Percentiles rank a stretch among this genome's conserved stretches.
Conservation (phyloP, 441 rosid species). For the Erodium texanum region DNA sequence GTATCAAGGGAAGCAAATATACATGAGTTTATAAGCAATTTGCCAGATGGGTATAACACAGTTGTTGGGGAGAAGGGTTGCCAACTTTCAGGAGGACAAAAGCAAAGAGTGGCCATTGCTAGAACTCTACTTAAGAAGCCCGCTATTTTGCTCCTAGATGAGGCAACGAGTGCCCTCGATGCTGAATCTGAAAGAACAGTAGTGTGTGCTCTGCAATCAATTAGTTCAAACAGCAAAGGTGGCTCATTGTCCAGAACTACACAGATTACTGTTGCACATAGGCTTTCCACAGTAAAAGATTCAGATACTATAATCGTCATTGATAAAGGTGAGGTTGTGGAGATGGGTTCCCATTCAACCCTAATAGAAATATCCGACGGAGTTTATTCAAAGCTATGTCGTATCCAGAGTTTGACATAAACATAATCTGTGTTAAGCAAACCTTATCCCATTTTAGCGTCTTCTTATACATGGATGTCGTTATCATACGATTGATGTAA, state of each 20-base stretch:
- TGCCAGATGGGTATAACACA: constrained; percentile 49
- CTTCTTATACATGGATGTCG: not conserved
- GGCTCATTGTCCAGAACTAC: constrained; percentile 28
- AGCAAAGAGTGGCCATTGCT: constrained; percentile 60
- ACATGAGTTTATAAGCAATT: constrained; percentile 43
- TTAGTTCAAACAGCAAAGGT: constrained; percentile 15
- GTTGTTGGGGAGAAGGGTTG: constrained; percentile 66
- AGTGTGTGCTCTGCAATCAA: constrained; percentile 38
- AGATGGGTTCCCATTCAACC: constrained; percentile 44
- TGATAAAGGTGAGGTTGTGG: constrained; percentile 49
- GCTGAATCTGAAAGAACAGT: constrained; percentile 49
- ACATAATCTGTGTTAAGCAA: constrained; percentile 7
- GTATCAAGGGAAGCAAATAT: constrained; percentile 44
- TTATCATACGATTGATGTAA: not conserved
- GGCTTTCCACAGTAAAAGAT: constrained; percentile 49
- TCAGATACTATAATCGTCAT: constrained; percentile 39
- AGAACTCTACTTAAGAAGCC: constrained; percentile 39
- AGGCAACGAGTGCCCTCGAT: constrained; percentile 37
- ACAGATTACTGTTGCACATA: constrained; percentile 24
- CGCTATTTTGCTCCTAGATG: too few relatives aligned
- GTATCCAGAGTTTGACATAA: constrained; percentile 28
- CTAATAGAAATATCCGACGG: constrained; percentile 33
- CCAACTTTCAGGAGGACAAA: constrained; percentile 63
- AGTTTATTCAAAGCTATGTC: constrained; percentile 37
- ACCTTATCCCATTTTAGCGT: not conserved